Evolutionary conservation across 2,329 filamentous ascomycete genomes (phyloP).

Genomic region (Elsinoe batatas): DNA sequence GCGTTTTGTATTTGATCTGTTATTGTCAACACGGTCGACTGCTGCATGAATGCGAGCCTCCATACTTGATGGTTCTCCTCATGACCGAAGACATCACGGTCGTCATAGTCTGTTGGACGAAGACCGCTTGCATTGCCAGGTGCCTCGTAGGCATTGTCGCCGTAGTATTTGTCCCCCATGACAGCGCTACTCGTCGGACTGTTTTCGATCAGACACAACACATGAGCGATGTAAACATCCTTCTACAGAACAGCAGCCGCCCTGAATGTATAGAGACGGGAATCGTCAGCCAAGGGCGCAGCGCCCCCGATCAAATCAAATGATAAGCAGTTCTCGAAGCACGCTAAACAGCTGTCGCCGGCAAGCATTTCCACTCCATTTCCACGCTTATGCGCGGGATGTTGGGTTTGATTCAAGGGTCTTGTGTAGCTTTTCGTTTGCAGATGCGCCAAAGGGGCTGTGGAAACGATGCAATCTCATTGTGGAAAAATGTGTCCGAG

Average conservation of each 20-base stretch:
- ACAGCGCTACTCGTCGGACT: background rate
- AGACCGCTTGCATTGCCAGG: conserved; percentile 44
- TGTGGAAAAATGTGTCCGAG: background rate
- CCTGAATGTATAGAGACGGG: background rate
- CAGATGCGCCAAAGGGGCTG: background rate
- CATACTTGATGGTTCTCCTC: conserved; percentile 24
- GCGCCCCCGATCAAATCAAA: conserved; percentile 6
- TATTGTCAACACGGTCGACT: background rate
- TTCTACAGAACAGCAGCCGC: background rate
- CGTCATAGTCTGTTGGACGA: conserved; percentile 28
- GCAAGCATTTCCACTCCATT: conserved; percentile 1
- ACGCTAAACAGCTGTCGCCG: conserved; percentile 4
- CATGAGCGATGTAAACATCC: background rate
- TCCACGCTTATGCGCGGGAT: conserved; percentile 4
- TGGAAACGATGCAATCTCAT: background rate
- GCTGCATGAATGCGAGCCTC: background rate
- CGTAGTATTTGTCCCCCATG: conserved; percentile 7
- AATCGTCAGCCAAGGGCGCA: conserved; percentile 4
- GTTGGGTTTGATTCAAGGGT: background rate
- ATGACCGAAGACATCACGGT: conserved; percentile 35
- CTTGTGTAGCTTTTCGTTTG: background rate
- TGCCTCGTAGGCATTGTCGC: conserved; percentile 37
- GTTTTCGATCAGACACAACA: background rate
- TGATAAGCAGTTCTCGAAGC: conserved; percentile 10
- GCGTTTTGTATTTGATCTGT: conserved; percentile 45